Base-by-base conservation (phyloP, 345 rosid species). In the Pistacia integerrima region DNA sequence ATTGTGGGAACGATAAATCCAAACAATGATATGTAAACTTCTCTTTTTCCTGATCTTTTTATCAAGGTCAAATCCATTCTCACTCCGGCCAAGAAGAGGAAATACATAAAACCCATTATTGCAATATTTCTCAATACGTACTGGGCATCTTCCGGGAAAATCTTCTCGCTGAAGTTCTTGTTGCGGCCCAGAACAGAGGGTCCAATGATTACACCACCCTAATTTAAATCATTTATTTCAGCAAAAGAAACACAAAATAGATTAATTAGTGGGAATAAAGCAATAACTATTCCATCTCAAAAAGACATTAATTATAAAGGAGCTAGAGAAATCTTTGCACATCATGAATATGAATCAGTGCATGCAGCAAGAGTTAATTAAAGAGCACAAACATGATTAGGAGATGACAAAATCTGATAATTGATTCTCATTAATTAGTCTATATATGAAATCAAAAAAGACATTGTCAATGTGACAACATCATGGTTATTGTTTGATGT, bases 151-250 rank as follows among this genome's bases (percentile, higher is more conserved):
- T 78, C 88, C 2, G 97, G 93, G 57, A 87, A 85, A 5, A 87
- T 3, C 2, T 22, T 22, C 20, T 63, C 65, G 10, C 74, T 44
- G 64, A 90, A 88, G 6, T 48, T 74, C 67, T 69, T 30, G 84
- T 64, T 89, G 33, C 79, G 78, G 12, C 96, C 91, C 1, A 95
- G 72, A 72, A 91, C 28, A 0, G 98, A 93, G 0, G 98, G 97
- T 81, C 98, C 98, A 17, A 95, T 54, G 62, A 90, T 67, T 67
- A 93, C 79, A 3, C 97, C 98, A 49, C 96, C 97, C 99, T 93
- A 41, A 41, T 41, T 70, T 11, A 83, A 78, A 76, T 18, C 17
- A 54, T 54, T 13, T 36, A 44, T 30, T 30, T 30, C 3, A 30
- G 3, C 33, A 30, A 35, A 73, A 12, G 48, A 58, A 44, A 10